A percentile compares a stretch with the other conserved stretches of the same genome.
Conservation (phyloP, 768 basidiomycete species). For the Kwoniella sp. region DNA sequence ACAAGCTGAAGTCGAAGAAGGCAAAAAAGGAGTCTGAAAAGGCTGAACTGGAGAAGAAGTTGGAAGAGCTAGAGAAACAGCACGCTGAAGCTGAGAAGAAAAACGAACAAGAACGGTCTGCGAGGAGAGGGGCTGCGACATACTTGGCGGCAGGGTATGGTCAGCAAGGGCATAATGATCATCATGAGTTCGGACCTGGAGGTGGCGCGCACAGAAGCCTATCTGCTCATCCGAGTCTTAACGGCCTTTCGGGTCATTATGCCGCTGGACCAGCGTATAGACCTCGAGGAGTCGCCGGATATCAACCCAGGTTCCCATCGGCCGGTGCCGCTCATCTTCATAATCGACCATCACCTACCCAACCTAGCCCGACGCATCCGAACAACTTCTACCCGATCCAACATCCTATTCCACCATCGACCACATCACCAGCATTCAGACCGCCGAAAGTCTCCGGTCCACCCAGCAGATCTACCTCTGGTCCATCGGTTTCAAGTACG, state of each 20-base stretch:
- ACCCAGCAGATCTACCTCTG: slow-evolving; percentile 13
- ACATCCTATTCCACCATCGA: slow-evolving; percentile 26
- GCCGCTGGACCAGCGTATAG: slow-evolving; percentile 40
- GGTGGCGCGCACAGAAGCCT: slow-evolving; percentile 15
- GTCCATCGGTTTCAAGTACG: background rate
- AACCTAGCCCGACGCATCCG: slow-evolving; percentile 36
- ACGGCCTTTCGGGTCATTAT: slow-evolving; percentile 30
- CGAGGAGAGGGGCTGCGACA: slow-evolving; percentile 10
- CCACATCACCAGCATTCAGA: slow-evolving; percentile 31
- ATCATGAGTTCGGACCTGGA: slow-evolving; percentile 5
- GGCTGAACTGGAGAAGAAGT: slow-evolving; percentile 41
- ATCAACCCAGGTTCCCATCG: slow-evolving; percentile 44
- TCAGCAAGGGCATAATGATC: slow-evolving; percentile 15
- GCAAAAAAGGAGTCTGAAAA: slow-evolving; percentile 48
- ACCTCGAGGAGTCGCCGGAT: slow-evolving; percentile 35
- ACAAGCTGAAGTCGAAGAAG: slow-evolving; percentile 45
- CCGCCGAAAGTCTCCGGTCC: slow-evolving; percentile 10
- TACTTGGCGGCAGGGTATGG: slow-evolving; percentile 22
- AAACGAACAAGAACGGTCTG: slow-evolving; percentile 34
- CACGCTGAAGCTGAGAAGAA: slow-evolving; percentile 44
- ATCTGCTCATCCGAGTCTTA: slow-evolving; percentile 36
- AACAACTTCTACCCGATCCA: slow-evolving; percentile 30
- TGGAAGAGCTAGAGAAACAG: slow-evolving; percentile 51
- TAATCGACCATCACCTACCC: slow-evolving; percentile 14
- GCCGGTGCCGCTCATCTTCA: slow-evolving; percentile 25